Evolutionary conservation across 2,329 filamentous ascomycete genomes (phyloP).

Genomic region (Aspergillus melleus): DNA sequence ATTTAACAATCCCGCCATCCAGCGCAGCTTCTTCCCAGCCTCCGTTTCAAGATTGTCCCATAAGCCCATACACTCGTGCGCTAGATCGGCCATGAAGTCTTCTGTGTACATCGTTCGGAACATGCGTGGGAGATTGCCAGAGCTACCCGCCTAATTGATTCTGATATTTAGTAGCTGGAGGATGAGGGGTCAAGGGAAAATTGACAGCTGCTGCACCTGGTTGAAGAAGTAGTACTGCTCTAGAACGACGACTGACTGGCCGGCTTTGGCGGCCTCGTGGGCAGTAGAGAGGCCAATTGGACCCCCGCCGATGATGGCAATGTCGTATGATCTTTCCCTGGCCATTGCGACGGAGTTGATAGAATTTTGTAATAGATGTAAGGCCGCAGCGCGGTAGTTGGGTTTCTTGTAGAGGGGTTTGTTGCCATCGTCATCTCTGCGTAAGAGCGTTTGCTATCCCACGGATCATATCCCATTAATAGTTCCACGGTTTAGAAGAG

Average conservation of each 20-base stretch:
- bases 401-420: too few species aligned
- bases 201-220: background rate
- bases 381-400: too few species aligned
- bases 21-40: background rate
- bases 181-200: too few species aligned
- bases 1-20: background rate
- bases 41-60: background rate
- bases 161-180: too few species aligned
- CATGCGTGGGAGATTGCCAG: background rate
- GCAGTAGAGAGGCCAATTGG: background rate
- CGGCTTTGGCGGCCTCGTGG: background rate
- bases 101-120: background rate
- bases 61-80: background rate
- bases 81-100: background rate
- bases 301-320: background rate
- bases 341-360: too few species aligned
- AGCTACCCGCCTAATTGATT: background rate
- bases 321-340: background rate
- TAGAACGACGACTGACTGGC: background rate
- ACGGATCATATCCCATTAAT: too few species aligned
- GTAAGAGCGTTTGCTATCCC: too few species aligned
- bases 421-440: too few species aligned
- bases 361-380: too few species aligned
- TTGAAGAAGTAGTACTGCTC: background rate
- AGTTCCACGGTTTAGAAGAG: too few species aligned